Conservation (phyloP, 192 early-diverging fungal species). For the Mortierella alpina region DNA sequence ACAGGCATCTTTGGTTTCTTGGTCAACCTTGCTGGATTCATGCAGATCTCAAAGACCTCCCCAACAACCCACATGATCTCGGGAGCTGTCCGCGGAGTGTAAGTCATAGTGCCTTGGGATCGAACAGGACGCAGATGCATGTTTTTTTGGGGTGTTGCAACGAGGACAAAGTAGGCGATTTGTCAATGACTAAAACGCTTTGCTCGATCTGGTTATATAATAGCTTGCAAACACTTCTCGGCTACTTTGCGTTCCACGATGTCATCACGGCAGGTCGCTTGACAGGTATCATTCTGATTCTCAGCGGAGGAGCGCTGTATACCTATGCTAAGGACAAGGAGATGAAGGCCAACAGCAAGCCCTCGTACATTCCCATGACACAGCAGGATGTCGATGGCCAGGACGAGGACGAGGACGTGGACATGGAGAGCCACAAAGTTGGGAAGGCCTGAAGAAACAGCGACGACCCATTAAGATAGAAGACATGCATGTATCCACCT, state of each 20-base stretch:
- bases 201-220: not conserved
- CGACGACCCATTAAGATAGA: not conserved
- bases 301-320: conserved; percentile 48
- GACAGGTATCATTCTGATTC: conserved; percentile 48
- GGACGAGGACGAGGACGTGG: conserved; percentile 13
- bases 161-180: not conserved
- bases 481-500: too few relatives aligned
- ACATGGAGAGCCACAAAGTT: conserved; percentile 13
- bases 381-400: conserved; percentile 37
- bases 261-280: conserved; percentile 52
- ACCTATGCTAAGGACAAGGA: conserved; percentile 53
- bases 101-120: conserved; percentile 36
- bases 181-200: not conserved
- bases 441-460: conserved; percentile 20
- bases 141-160: conserved; percentile 4
- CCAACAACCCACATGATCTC: conserved; percentile 70
- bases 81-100: conserved; percentile 70
- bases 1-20: conserved; percentile 70
- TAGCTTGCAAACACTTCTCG: conserved; percentile 55
- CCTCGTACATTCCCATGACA: conserved; percentile 42
- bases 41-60: conserved; percentile 72
- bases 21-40: conserved; percentile 71
- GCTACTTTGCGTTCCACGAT: conserved; percentile 48
- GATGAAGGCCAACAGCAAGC: conserved; percentile 28
- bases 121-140: not conserved